Conservation (phyloP, 2,329 filamentous ascomycete species). For the Microdochium bolleyi region DNA sequence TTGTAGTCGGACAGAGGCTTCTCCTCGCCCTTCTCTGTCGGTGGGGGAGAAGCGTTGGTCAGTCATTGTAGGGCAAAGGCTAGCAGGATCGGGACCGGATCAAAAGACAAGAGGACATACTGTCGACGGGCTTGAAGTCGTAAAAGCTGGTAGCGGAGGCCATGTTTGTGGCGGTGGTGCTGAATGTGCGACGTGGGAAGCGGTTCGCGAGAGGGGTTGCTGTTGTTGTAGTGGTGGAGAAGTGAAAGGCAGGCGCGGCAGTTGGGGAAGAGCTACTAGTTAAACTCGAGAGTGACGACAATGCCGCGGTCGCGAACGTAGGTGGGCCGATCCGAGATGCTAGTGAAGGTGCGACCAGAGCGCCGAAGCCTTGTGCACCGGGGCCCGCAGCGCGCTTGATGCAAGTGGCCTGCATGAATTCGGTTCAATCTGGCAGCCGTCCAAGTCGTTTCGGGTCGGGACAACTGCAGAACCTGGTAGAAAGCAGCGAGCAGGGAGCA, state of each 20-base stretch:
- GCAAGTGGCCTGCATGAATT: background rate
- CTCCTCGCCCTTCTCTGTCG: constrained; percentile 62
- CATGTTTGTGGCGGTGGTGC: constrained; percentile 36
- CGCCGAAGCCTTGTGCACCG: background rate
- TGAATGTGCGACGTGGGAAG: background rate
- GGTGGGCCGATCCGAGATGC: background rate
- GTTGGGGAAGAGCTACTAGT: background rate
- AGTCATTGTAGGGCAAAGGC: too few species aligned
- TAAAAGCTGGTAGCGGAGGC: constrained; percentile 66
- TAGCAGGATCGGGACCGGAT: too few species aligned
- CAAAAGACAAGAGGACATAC: constrained; percentile 54
- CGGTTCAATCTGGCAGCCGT: too few species aligned
- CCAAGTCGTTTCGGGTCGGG: background rate
- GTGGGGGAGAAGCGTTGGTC: constrained; percentile 4
- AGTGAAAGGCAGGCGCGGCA: background rate
- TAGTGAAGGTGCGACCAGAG: background rate
- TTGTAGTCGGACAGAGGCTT: constrained; percentile 65
- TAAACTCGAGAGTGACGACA: background rate
- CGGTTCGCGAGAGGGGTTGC: background rate
- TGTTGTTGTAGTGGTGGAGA: background rate
- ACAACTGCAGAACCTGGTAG: background rate
- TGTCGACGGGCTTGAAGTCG: constrained; percentile 78
- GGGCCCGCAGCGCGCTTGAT: background rate
- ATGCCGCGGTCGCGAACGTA: background rate
- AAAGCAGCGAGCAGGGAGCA: background rate